These are phyloP conservation scores for Trypanosoma conorhini DNA, from an alignment of 208 protist species.

Conservation along the genomic window DNA sequence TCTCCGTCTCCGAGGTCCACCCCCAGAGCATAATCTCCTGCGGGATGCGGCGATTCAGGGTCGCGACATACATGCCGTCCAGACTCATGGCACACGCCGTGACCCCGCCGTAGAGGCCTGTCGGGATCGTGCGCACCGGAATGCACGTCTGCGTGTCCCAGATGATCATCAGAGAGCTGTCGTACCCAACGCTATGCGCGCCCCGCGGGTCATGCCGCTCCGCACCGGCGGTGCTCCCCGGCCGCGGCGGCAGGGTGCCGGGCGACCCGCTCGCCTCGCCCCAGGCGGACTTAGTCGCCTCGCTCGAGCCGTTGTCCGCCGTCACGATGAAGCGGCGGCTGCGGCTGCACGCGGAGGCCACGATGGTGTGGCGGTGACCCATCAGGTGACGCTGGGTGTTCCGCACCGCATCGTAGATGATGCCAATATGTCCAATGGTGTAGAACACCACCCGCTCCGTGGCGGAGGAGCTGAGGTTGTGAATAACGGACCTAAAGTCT, in stretches of 20 bases:
- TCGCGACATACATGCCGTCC: constrained; percentile 89
- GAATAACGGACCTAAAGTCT: constrained; percentile 81
- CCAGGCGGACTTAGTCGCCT: background rate
- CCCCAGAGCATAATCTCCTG: constrained; percentile 94
- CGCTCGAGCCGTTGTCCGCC: constrained; percentile 69
- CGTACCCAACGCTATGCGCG: constrained; percentile 3
- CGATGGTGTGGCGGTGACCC: constrained; percentile 88
- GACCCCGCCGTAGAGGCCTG: constrained; percentile 82
- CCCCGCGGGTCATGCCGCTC: constrained; percentile 20
- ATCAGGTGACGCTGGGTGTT: constrained; percentile 90
- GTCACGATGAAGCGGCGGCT: constrained; percentile 94
- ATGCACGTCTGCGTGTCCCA: constrained; percentile 90
- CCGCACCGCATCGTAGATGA: constrained; percentile 90
- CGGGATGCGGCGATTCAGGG: constrained; percentile 74
- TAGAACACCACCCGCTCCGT: constrained; percentile 90
- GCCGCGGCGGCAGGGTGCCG: background rate
- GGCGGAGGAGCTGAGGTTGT: constrained; percentile 77
- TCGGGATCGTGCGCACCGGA: constrained; percentile 82
- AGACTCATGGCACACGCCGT: constrained; percentile 87
- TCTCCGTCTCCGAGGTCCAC: constrained; percentile 60
- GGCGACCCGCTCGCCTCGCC: too few relatives aligned
- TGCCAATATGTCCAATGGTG: constrained; percentile 83
- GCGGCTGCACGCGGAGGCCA: constrained; percentile 70
- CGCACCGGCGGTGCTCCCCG: background rate
- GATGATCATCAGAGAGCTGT: constrained; percentile 86